phyloP scores from a whole-genome alignment of 176 grass and related monocot species.

The Echinochloa phyllopogon region DNA sequence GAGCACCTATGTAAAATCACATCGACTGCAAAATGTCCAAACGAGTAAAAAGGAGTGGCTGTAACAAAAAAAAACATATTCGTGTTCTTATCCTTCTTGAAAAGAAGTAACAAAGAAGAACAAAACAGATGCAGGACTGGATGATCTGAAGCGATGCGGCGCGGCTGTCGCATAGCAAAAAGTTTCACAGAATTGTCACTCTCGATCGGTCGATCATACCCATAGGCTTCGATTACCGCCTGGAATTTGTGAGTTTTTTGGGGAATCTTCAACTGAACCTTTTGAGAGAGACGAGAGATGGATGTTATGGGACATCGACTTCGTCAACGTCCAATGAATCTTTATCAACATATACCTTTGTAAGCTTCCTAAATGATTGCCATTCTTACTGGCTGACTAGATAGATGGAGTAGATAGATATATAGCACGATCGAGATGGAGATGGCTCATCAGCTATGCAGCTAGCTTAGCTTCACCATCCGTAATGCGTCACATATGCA shows the following conservation, averaged over 20 bases:
- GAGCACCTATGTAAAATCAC: slow-evolving; percentile 49
- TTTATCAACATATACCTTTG: slow-evolving; percentile 30
- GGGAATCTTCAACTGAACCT: slow-evolving; percentile 40
- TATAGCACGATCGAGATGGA: slow-evolving; percentile 33
- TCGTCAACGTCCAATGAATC: slow-evolving; percentile 52
- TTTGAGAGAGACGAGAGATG: neutral
- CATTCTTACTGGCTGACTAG: neutral
- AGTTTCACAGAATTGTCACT: slow-evolving; percentile 35
- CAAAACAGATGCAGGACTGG: neutral
- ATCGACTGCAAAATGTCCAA: slow-evolving; percentile 36
- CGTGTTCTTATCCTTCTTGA: slow-evolving; percentile 1
- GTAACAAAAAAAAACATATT: neutral
- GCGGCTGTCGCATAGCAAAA: slow-evolving; percentile 16
- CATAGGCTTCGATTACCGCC: slow-evolving; percentile 38
- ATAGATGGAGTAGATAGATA: neutral
- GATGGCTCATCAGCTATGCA: slow-evolving; percentile 25
- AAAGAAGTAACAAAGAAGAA: slow-evolving; percentile 32
- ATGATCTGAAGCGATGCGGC: neutral
- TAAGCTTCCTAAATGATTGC: slow-evolving; percentile 47
- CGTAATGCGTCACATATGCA: slow-evolving; percentile 23
- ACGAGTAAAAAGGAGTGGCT: slow-evolving; percentile 38
- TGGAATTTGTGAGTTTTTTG: slow-evolving; percentile 20
- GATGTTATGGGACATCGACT: slow-evolving; percentile 28
- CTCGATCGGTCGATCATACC: slow-evolving; percentile 14
- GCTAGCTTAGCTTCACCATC: neutral